A percentile compares a stretch with the other conserved stretches of the same genome.
Evolutionary conservation across 345 rosid species (phyloP).

Genomic region (Fremontodendron californicum): DNA sequence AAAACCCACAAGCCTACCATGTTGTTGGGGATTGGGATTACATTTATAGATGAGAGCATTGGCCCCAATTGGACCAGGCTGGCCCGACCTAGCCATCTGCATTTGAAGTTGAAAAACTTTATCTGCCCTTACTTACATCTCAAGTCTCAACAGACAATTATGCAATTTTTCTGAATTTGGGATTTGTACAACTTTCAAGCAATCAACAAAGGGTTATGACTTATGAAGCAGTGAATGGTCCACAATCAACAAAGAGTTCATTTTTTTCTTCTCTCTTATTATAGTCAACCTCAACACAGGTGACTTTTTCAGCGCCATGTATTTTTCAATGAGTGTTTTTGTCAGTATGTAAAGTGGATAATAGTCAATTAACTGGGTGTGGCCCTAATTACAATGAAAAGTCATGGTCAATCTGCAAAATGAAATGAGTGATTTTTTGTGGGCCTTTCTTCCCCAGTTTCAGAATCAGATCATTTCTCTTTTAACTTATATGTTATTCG

Average conservation of each 20-base stretch:
- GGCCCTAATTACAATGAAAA: slow-evolving; percentile 6
- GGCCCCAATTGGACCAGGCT: not conserved
- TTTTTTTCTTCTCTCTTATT: too few relatives aligned
- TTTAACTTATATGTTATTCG: too few relatives aligned
- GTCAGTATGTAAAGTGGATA: not conserved
- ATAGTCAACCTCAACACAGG: not conserved
- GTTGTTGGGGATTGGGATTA: not conserved
- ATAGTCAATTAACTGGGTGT: slow-evolving; percentile 2
- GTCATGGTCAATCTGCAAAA: not conserved
- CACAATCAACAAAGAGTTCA: not conserved
- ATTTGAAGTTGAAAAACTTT: not conserved
- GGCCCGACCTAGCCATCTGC: not conserved
- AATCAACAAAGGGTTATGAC: not conserved
- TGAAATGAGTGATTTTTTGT: slow-evolving; percentile 9
- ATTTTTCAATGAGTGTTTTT: not conserved
- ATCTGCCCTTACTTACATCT: not conserved
- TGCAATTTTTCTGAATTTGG: not conserved
- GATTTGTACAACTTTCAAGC: not conserved
- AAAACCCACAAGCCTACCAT: not conserved
- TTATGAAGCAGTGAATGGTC: not conserved
- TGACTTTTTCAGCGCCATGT: not conserved
- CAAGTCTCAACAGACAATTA: not conserved
- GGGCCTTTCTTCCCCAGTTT: not conserved
- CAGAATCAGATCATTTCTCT: not conserved
- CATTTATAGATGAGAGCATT: not conserved